Base-by-base conservation (phyloP, 371 early-diverging fungal genomes). In the Chytridiales sp. region DNA sequence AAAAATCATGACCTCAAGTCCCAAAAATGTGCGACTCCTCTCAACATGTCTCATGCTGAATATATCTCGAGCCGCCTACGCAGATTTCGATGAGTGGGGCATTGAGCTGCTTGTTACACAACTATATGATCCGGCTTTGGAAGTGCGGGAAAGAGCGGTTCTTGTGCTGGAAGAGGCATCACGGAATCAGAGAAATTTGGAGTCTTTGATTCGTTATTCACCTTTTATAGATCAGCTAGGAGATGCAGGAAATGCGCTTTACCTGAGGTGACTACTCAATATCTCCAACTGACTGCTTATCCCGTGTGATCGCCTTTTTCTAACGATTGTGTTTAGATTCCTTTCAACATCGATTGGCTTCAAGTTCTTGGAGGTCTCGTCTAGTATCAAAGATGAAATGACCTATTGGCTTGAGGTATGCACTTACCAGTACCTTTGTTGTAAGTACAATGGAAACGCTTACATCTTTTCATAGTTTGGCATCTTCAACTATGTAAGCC, bases 1-100 rank as follows among this genome's bases (percentile, higher is more conserved):
- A 11, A 93, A 93, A 60, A 79, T 91, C 29, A 85, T 92, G 85
- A 88, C 91, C 0, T 89, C 90, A 0, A 87, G 88, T 0, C 86
- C 88, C 56, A 78, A 73, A 64, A 85, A 85, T 11, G 83, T 90
- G 32, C 87, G 94, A 4, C 67, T 90, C 11, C 87, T 85, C 65
- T 85, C 92, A 0, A 93, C 94, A 0, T 74, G 82, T 53, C 82
- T 87, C 61, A 68, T 91, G 3, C 78, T 91, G 9, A 72, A 89
- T 56, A 22, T 53, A 39, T 17, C 22, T 15, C 77, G 83, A 27
- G 81, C 68, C 24, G 77, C 80, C 3, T 77, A 75, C 44, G 70
- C 76, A 27, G 86, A 85, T 22, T 89, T 84, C 46, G 80, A 77
- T 47, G 86, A 84, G 43, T 93, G 94, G 94, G 87, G 82, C 8